Conservation (phyloP, 768 basidiomycete species). For the Megacollybia marginata region DNA sequence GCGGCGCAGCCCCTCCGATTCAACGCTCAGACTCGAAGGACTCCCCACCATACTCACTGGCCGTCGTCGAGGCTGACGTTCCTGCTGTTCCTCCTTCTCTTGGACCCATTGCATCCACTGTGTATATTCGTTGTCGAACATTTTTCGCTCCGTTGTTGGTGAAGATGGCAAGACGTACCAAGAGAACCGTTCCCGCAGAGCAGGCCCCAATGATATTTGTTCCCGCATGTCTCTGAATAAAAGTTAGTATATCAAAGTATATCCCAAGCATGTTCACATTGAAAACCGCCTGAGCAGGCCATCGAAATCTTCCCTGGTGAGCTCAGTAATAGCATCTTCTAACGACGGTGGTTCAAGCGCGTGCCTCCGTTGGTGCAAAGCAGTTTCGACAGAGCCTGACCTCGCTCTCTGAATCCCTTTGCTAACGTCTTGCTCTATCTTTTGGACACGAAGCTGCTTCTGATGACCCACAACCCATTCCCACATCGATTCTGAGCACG, state of each 20-base stretch:
- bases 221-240: conserved; percentile 57
- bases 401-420: conserved; percentile 7
- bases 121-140: conserved; percentile 49
- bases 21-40: not conserved
- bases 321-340: conserved; percentile 31
- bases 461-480: conserved; percentile 59
- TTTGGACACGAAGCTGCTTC: conserved; percentile 6
- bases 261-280: conserved; percentile 37
- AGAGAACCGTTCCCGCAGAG: conserved; percentile 40
- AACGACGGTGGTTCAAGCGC: conserved; percentile 6
- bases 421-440: not conserved
- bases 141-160: conserved; percentile 42
- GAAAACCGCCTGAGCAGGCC: conserved; percentile 48
- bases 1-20: no score
- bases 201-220: conserved; percentile 37
- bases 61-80: conserved; percentile 1
- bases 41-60: not conserved
- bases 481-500: conserved; percentile 75
- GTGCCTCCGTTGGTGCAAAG: not conserved
- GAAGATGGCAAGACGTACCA: conserved; percentile 36
- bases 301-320: conserved; percentile 60
- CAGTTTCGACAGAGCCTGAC: conserved; percentile 9
- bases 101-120: conserved; percentile 47
- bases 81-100: conserved; percentile 24
- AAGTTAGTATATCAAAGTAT: conserved; percentile 1